Conservation (phyloP, 768 basidiomycete genomes). For the Chlorophyllum brunneum region DNA sequence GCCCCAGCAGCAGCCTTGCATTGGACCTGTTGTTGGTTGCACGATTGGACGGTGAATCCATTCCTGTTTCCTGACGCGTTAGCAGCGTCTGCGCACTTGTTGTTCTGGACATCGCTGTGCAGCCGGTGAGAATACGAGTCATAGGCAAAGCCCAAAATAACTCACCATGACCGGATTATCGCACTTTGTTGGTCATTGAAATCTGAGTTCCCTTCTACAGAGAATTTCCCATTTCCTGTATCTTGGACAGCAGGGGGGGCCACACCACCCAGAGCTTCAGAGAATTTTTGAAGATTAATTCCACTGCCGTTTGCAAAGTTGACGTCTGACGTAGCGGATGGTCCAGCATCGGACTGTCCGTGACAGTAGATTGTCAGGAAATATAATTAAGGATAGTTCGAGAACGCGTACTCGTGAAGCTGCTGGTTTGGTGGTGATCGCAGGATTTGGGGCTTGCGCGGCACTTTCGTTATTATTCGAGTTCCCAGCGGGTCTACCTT, state of each 20-base stretch:
- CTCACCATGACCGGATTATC: slow-evolving; percentile 44
- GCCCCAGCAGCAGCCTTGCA: slow-evolving; percentile 29
- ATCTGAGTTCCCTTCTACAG: slow-evolving; percentile 41
- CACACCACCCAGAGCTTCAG: slow-evolving; percentile 43
- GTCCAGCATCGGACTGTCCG: too few species aligned
- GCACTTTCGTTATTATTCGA: not conserved
- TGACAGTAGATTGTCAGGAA: not conserved
- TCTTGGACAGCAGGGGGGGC: slow-evolving; percentile 41
- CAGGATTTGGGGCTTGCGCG: too few species aligned
- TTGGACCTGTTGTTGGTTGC: slow-evolving; percentile 39
- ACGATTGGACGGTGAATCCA: slow-evolving; percentile 42
- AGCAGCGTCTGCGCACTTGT: slow-evolving; percentile 54
- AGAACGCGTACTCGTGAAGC: not conserved
- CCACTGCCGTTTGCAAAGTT: too few species aligned
- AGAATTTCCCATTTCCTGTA: slow-evolving; percentile 39
- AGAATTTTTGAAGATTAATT: slow-evolving; percentile 50
- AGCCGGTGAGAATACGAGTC: not conserved
- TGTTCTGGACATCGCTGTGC: slow-evolving; percentile 50
- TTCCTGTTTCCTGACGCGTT: slow-evolving; percentile 46
- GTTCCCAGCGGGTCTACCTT: slow-evolving; percentile 33
- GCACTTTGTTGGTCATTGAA: slow-evolving; percentile 46
- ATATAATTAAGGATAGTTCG: not conserved
- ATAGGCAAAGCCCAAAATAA: not conserved
- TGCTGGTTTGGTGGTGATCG: not conserved
- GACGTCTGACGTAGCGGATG: too few species aligned